Evolutionary conservation across 371 early-diverging fungal genomes (phyloP), one percentile per base, ranked within the genome.

Genomic region (Apophysomyces ossiformis): DNA sequence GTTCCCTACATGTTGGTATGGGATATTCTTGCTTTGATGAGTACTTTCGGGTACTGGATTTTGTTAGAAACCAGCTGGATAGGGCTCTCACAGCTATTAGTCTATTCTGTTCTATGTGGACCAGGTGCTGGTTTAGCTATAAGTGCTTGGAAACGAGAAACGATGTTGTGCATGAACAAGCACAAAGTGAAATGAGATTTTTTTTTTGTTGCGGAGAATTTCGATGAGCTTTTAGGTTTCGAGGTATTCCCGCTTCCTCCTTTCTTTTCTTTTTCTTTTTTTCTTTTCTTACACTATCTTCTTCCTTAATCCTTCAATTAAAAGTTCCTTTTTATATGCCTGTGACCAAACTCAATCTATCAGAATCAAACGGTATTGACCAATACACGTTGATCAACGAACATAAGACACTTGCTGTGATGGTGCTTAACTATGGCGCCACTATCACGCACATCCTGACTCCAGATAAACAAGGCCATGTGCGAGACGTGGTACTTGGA

Each of bases 371-470:
- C 21, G 77, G 70, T 35, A 63, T 84, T 43, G 78, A 77, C 37
- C 79, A 81, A 68, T 84, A 84, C 56, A 79, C 80, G 8, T 64
- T 84, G 50, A 79, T 79, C 56, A 84, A 84, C 26, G 68, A 71
- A 13, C 69, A 67, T 18, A 77, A 77, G 61, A 81, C 81, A 0
- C 64, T 84, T 56, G 76, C 80, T 6, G 81, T 81, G 57, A 84
- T 81, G 76, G 66, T 84, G 5, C 62, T 84, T 45, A 81, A 77
- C 57, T 76, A 79, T 66, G 83, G 83, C 45, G 83, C 70, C 37
- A 75, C 67, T 32, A 65, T 83, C 32, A 71, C 81, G 8, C 78
- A 83, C 67, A 74, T 78, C 45, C 67, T 83, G 8, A 79, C 79
- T 4, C 83, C 83, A 18, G 83, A 83, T 64, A 78, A 77, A 59